Evolutionary conservation across 2,329 filamentous ascomycete genomes (phyloP).

Genomic region (Penicillium nordicum): DNA sequence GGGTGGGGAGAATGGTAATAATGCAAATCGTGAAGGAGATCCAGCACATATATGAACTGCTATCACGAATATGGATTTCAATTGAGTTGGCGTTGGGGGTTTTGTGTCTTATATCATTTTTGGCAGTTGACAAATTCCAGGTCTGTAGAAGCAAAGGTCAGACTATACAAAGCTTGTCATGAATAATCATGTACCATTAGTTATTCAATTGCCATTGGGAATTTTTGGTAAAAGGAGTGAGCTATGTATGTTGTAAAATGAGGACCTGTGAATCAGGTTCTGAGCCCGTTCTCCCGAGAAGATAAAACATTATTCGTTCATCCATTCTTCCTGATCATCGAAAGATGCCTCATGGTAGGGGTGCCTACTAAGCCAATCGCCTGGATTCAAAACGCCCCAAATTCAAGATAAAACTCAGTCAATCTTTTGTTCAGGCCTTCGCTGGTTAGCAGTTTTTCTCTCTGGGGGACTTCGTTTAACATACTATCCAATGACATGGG

Average conservation of each 20-base stretch:
- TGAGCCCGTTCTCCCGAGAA: too few relatives aligned
- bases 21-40: slow-evolving; percentile 20
- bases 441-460: too few relatives aligned
- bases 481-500: too few relatives aligned
- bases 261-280: too few relatives aligned
- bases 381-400: too few relatives aligned
- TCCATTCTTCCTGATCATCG: too few relatives aligned
- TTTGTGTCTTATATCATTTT: neutral
- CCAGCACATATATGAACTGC: slow-evolving; percentile 11
- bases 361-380: too few relatives aligned
- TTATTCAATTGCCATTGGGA: neutral
- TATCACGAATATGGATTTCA: slow-evolving; percentile 2
- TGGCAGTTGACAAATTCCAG: neutral
- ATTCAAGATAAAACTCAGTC: too few relatives aligned
- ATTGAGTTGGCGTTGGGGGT: slow-evolving; percentile 16
- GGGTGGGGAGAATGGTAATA: slow-evolving; percentile 46
- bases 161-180: neutral
- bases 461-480: too few relatives aligned
- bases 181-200: neutral
- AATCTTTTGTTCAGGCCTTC: too few relatives aligned
- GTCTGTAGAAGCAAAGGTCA: neutral
- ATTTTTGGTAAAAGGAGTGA: neutral
- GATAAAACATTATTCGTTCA: too few relatives aligned
- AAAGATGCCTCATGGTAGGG: too few relatives aligned
- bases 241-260: neutral